These are phyloP conservation scores for Coniochaeta pulveracea DNA, from an alignment of 2,329 filamentous ascomycete species.

Conservation along the genomic window DNA sequence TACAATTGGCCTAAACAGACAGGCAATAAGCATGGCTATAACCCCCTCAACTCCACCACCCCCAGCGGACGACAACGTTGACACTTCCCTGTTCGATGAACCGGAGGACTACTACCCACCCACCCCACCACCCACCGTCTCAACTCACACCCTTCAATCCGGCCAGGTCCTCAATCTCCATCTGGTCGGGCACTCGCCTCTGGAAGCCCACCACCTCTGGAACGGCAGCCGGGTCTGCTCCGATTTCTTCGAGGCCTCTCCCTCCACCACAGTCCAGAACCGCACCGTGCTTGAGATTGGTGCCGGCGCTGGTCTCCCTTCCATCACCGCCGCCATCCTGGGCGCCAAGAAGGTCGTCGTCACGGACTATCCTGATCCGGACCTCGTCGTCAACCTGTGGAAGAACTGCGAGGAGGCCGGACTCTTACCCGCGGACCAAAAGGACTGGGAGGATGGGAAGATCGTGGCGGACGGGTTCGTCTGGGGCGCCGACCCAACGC, in stretches of 20 bases:
- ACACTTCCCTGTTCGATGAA: slow-evolving; percentile 59
- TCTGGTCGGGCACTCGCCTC: slow-evolving; percentile 76
- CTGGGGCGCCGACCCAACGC: slow-evolving; percentile 60
- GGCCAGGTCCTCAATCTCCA: slow-evolving; percentile 58
- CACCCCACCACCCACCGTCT: slow-evolving; percentile 62
- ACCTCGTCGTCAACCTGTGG: slow-evolving; percentile 69
- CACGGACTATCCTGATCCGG: slow-evolving; percentile 80
- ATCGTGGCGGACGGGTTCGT: slow-evolving; percentile 62
- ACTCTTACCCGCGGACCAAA: slow-evolving; percentile 25
- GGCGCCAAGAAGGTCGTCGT: slow-evolving; percentile 64
- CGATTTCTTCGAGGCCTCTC: slow-evolving; percentile 62
- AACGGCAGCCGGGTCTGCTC: slow-evolving; percentile 75
- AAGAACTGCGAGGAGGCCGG: slow-evolving; percentile 58
- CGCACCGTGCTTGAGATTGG: slow-evolving; percentile 80
- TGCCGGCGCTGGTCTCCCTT: slow-evolving; percentile 76
- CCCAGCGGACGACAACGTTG: slow-evolving; percentile 21
- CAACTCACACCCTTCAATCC: slow-evolving; percentile 57
- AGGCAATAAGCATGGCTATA: neutral
- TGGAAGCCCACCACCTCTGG: slow-evolving; percentile 89
- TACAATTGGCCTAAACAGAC: no score
- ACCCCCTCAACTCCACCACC: neutral
- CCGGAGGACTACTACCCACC: slow-evolving; percentile 72
- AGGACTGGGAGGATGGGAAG: slow-evolving; percentile 15
- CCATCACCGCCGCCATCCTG: slow-evolving; percentile 62
- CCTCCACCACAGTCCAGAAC: slow-evolving; percentile 43